Evolutionary conservation across 495 filamentous ascomycete genomes (phyloP).

Genomic region (Lophium mytilinum): DNA sequence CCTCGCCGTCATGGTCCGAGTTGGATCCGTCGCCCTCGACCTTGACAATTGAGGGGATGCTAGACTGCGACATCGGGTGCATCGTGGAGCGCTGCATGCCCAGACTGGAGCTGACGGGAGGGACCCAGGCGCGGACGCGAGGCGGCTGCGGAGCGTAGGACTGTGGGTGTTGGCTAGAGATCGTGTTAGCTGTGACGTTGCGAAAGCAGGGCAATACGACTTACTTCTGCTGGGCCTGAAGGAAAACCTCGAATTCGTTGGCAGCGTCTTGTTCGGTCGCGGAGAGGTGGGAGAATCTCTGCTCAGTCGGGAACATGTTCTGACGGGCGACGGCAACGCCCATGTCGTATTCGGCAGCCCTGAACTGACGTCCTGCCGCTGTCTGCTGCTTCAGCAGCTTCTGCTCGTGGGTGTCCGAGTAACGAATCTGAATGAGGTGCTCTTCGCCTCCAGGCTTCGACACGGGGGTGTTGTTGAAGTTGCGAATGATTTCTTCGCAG

Average conservation of each 20-base stretch:
- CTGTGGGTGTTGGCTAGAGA: neutral
- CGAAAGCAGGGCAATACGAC: neutral
- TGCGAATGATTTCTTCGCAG: slow-evolving; percentile 75
- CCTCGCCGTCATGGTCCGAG: slow-evolving; percentile 14
- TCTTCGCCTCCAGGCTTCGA: slow-evolving; percentile 58
- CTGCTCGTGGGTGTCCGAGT: slow-evolving; percentile 91
- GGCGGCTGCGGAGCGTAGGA: slow-evolving; percentile 2
- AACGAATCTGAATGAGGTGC: slow-evolving; percentile 83
- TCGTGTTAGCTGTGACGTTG: neutral
- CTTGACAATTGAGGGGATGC: slow-evolving; percentile 1
- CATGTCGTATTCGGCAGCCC: slow-evolving; percentile 87
- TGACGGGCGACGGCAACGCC: slow-evolving; percentile 41
- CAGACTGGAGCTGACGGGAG: slow-evolving; percentile 14
- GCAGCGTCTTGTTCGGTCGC: slow-evolving; percentile 16
- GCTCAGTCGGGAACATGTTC: slow-evolving; percentile 32
- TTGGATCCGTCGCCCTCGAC: slow-evolving; percentile 6
- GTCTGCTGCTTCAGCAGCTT: slow-evolving; percentile 93
- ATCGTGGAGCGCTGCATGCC: slow-evolving; percentile 16
- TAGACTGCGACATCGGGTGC: slow-evolving; percentile 11
- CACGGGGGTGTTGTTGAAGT: slow-evolving; percentile 63
- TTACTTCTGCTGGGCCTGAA: slow-evolving; percentile 14
- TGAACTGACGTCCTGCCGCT: slow-evolving; percentile 83
- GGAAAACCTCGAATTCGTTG: slow-evolving; percentile 26
- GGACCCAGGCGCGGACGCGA: slow-evolving; percentile 15
- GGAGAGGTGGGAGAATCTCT: slow-evolving; percentile 19